Percentiles rank a stretch among this genome's conserved stretches.
Evolutionary conservation across 1,284 basidiomycete genomes (phyloP).

Genomic region (Apiotrichum laibachii): DNA sequence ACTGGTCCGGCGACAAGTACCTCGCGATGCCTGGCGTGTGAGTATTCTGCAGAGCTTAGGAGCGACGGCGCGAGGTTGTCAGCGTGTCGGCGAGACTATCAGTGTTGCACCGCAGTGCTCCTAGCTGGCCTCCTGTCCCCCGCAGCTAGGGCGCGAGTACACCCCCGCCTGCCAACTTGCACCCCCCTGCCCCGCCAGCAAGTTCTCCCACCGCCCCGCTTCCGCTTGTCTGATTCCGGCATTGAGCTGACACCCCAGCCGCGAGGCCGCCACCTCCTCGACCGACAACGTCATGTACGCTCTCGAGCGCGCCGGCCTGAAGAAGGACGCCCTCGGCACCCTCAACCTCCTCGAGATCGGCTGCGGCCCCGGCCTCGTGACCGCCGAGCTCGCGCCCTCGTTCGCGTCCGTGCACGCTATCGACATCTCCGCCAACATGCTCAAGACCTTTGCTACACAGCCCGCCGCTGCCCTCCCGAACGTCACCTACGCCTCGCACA

Average conservation of each 20-base stretch:
- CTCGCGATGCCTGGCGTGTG: constrained; percentile 31
- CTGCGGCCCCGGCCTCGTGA: constrained; percentile 39
- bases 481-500: constrained; percentile 25
- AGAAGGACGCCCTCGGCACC: constrained; percentile 10
- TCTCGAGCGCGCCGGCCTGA: constrained; percentile 19
- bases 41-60: constrained; percentile 7
- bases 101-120: not conserved
- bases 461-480: constrained; percentile 4
- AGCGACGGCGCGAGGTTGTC: too few species aligned
- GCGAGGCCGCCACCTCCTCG: constrained; percentile 27
- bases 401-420: constrained; percentile 37
- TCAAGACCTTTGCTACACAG: constrained; percentile 24
- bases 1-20: constrained; percentile 40
- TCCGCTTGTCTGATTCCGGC: too few species aligned
- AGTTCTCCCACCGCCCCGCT: too few species aligned
- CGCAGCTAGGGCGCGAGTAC: too few species aligned
- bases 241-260: constrained; percentile 13
- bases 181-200: too few species aligned
- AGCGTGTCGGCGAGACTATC: not conserved
- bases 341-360: constrained; percentile 38
- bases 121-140: too few species aligned
- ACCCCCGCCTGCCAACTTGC: too few species aligned
- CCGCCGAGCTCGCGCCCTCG: constrained; percentile 22
- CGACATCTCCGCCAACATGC: constrained; percentile 38
- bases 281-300: constrained; percentile 25